Base-by-base conservation (phyloP, 1,139 yeast genomes). In the Suhomyces bolitotheri region DNA sequence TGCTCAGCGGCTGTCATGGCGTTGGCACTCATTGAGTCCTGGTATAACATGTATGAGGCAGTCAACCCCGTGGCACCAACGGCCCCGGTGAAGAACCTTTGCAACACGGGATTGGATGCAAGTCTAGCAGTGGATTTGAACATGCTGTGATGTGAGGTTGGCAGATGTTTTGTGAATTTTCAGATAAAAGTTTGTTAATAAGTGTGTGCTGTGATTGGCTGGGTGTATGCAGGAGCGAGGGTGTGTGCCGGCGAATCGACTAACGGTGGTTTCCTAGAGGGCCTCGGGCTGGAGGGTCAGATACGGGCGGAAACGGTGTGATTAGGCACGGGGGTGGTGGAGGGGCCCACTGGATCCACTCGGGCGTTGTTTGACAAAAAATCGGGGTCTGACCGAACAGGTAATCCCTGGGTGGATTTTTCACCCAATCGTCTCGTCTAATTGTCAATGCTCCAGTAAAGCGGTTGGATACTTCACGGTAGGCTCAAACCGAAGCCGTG, bases 1-100 rank as follows among this genome's bases (percentile, higher is more conserved):
- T 92, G 97, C 73, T 92, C 99, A 49, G 97, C 96, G 49, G 95
- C 95, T 38, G 98, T 90, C 96, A 90, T 87, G 57, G 99, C 98
- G 57, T 78, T 80, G 44, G 97, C 96, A 44, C 86, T 78, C 65
- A 82, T 76, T 15, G 87, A 73, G 62, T 83, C 92, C 54, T 84
- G 81, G 68, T 85, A 87, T 56, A 86, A 73, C 60, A 82, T 66
- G 60, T 82, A 83, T 30, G 88, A 80, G 36, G 89, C 85, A 44
- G 83, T 73, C 50, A 82, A 66, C 46, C 90, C 90, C 42, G 82
- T 71, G 38, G 73, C 71, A 45, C 84, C 84, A 50, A 78, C 81
- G 51, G 84, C 76, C 53, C 82, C 82, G 50, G 78, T 72, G 51
- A 82, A 65, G 53, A 72, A 59, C 57, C 73, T 81, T 56, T 75